Conservation (phyloP, 1,284 basidiomycete species). For the Ustilago sp. region DNA sequence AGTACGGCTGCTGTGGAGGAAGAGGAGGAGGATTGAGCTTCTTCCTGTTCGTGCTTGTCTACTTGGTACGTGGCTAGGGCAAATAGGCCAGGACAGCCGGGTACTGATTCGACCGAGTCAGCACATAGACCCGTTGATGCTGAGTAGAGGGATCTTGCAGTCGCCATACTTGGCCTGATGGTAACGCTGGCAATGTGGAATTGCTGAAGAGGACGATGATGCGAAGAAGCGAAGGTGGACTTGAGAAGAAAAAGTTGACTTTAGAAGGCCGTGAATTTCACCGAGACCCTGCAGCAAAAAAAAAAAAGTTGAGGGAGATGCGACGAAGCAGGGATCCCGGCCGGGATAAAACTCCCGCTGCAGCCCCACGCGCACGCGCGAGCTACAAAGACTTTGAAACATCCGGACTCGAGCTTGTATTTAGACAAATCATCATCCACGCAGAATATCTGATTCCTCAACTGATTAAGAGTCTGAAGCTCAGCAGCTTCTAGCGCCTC, state of each 20-base stretch:
- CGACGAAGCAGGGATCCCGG: too few relatives aligned
- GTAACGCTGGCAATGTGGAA: too few relatives aligned
- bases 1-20: conserved; percentile 2
- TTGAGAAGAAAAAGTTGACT: conserved; percentile 10
- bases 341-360: too few relatives aligned
- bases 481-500: too few relatives aligned
- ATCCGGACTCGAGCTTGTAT: too few relatives aligned
- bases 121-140: conserved; percentile 63
- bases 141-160: conserved; percentile 36
- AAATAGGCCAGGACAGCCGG: conserved; percentile 50
- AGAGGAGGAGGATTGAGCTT: conserved; percentile 24
- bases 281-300: conserved; percentile 11
- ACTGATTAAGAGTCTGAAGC: too few relatives aligned
- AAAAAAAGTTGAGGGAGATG: too few relatives aligned
- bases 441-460: too few relatives aligned
- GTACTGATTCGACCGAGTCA: conserved; percentile 66
- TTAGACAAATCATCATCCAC: too few relatives aligned
- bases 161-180: conserved; percentile 9
- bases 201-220: not conserved
- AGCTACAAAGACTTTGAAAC: too few relatives aligned
- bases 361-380: too few relatives aligned
- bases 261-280: conserved; percentile 16
- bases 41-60: conserved; percentile 55
- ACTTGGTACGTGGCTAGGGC: conserved; percentile 68
- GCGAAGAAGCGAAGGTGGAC: not conserved